Base-by-base conservation (phyloP, 768 basidiomycete genomes). In the Leccinellum luteum region DNA sequence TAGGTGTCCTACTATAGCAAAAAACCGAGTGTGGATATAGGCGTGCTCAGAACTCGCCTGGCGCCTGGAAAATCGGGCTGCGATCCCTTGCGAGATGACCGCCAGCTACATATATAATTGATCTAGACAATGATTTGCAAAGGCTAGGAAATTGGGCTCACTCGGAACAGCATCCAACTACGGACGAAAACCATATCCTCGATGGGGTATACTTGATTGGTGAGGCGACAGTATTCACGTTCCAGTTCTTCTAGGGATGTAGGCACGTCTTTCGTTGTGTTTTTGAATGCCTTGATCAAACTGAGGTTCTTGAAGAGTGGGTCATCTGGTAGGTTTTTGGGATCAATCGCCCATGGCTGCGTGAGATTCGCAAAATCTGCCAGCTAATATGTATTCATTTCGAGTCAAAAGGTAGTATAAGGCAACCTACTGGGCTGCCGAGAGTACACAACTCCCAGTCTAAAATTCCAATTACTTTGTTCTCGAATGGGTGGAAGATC, bases 361-460 rank as follows among this genome's bases (percentile, higher is more conserved):
- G 93, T 92, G 51, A 98, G 75, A 72, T 98, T 98, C 0, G 85
- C 93, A 1, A 98, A 79, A 69, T 99, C 96, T 21, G 92, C 91
- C 2, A 97, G 81, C 83, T 89, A 34, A 57, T 30, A 21, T 32
- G 5, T 30, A n/a, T 30, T 50, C 19, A 48, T 35, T 28, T 51
- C 34, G 14, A 45, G 51, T 28, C 27, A 15, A n/a, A 45, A 13
- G 13, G 56, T 25, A 34, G 23, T n/a, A 25, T 3, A 25, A n/a
- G n/a, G 27, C 9, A 17, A 75, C 85, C 17, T 69, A 94, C 90
- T 32, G 93, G 91, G 66, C 90, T 93, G 6, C 94, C 95, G 10
- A 99, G 81, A 1, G 96, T 98, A 67, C 93, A 97, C 27, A 99
- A 76, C 69, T 99, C 96, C 96, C 96, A 99, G 67, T 99, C 96